Evolutionary conservation across 2,329 filamentous ascomycete species (phyloP).

Genomic region (Sporothrix luriei): DNA sequence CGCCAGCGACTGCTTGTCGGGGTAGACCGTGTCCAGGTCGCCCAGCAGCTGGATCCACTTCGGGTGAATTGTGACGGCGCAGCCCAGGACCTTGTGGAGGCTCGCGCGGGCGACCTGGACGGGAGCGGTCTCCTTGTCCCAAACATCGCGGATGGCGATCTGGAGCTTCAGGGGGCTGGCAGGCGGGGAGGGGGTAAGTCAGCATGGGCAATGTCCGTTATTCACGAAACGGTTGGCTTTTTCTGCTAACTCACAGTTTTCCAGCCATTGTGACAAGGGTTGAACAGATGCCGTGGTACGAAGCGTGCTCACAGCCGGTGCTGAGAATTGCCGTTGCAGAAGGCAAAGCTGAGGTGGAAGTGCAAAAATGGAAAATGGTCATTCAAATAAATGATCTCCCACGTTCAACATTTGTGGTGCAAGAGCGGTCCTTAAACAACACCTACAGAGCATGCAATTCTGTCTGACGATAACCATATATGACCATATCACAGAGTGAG

Average conservation of each 20-base stretch:
- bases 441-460: no score
- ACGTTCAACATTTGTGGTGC: neutral
- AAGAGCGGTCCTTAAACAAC: no score
- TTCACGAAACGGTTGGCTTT: no score
- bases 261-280: slow-evolving; percentile 11
- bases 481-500: neutral
- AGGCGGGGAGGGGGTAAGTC: neutral
- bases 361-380: neutral
- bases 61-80: slow-evolving; percentile 46
- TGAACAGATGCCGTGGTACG: neutral
- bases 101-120: slow-evolving; percentile 42
- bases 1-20: slow-evolving; percentile 48
- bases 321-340: neutral
- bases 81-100: slow-evolving; percentile 46
- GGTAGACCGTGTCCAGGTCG: slow-evolving; percentile 45
- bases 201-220: neutral
- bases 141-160: slow-evolving; percentile 49
- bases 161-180: slow-evolving; percentile 49
- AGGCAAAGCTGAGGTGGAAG: neutral
- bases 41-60: slow-evolving; percentile 50
- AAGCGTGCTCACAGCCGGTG: neutral
- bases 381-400: neutral
- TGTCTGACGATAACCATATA: no score
- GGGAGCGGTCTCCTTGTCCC: slow-evolving; percentile 44
- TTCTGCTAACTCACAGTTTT: slow-evolving; percentile 14